These are phyloP conservation scores for Glycine latifolia DNA, from an alignment of 306 rosid species.

Conservation along the genomic window DNA sequence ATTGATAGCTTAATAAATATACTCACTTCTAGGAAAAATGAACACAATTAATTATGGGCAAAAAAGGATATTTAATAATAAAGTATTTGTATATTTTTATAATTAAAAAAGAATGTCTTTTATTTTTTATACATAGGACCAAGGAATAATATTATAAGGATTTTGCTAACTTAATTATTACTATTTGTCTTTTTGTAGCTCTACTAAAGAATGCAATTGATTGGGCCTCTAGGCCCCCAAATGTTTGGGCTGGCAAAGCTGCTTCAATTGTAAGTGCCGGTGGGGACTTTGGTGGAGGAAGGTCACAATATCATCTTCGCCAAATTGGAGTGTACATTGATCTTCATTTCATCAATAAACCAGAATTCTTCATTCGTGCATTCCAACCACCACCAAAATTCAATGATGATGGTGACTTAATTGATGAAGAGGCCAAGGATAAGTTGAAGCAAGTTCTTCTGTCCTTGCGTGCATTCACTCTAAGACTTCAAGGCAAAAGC, in stretches of 20 bases:
- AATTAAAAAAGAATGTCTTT: too few relatives aligned
- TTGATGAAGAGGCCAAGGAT: conserved; percentile 55
- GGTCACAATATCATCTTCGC: conserved; percentile 78
- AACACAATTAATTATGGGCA: too few relatives aligned
- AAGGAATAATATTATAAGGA: too few relatives aligned
- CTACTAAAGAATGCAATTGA: conserved; percentile 84
- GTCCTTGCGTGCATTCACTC: conserved; percentile 55
- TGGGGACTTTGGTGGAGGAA: conserved; percentile 68
- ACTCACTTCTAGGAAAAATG: too few relatives aligned
- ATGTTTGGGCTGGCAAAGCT: conserved; percentile 77
- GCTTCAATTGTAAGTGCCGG: conserved; percentile 77
- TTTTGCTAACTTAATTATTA: too few relatives aligned
- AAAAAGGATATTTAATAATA: too few relatives aligned
- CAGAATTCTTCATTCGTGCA: conserved; percentile 66
- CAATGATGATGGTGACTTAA: conserved; percentile 63
- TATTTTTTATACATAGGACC: too few relatives aligned
- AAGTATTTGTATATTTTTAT: too few relatives aligned
- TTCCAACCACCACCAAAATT: conserved; percentile 70
- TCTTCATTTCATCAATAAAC: conserved; percentile 87
- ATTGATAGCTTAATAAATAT: too few relatives aligned
- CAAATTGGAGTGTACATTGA: conserved; percentile 78
- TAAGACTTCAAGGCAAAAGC: conserved; percentile 53
- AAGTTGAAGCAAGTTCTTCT: conserved; percentile 61
- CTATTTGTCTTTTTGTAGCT: conserved; percentile 38
- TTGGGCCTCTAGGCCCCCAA: conserved; percentile 85